Evolutionary conservation across 2,329 filamentous ascomycete genomes (phyloP).

Genomic region (Shiraia bambusicola): DNA sequence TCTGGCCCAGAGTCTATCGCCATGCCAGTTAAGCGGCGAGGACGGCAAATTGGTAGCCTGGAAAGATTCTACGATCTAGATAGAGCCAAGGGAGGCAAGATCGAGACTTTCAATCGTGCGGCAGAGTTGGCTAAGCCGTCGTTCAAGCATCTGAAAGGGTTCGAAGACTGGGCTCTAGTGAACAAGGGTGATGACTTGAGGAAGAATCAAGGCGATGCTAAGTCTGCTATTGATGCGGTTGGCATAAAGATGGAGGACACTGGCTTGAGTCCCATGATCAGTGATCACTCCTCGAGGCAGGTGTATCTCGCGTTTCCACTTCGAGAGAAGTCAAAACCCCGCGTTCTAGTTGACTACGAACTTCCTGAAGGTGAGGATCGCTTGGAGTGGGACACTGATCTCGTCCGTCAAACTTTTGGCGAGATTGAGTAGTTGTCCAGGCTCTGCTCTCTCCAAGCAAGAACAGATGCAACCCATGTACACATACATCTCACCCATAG

Average conservation of each 20-base stretch:
- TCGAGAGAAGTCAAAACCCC: not conserved
- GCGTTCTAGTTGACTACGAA: slow-evolving; percentile 10
- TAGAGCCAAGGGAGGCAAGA: too few species aligned
- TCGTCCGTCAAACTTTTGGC: slow-evolving; percentile 22
- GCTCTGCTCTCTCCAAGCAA: not conserved
- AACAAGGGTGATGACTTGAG: not conserved
- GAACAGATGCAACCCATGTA: not conserved
- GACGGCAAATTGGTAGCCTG: too few species aligned
- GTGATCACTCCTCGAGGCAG: too few species aligned
- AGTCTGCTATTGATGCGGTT: not conserved
- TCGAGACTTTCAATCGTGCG: too few species aligned
- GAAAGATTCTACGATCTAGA: too few species aligned
- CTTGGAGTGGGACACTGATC: slow-evolving; percentile 29
- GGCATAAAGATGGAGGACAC: not conserved
- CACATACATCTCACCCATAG: not conserved
- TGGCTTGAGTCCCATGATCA: too few species aligned
- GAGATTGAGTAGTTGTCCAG: slow-evolving; percentile 17
- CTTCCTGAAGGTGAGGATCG: slow-evolving; percentile 17
- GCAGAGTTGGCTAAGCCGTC: too few species aligned
- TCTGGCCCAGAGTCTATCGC: too few species aligned
- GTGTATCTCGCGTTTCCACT: not conserved
- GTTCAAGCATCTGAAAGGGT: too few species aligned
- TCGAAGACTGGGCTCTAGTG: too few species aligned
- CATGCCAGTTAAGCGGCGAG: too few species aligned
- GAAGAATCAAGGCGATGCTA: not conserved